A percentile compares a stretch with the other conserved stretches of the same genome.
Evolutionary conservation across 192 early-diverging fungal species (phyloP).

Genomic region (Entomortierella chlamydospora): DNA sequence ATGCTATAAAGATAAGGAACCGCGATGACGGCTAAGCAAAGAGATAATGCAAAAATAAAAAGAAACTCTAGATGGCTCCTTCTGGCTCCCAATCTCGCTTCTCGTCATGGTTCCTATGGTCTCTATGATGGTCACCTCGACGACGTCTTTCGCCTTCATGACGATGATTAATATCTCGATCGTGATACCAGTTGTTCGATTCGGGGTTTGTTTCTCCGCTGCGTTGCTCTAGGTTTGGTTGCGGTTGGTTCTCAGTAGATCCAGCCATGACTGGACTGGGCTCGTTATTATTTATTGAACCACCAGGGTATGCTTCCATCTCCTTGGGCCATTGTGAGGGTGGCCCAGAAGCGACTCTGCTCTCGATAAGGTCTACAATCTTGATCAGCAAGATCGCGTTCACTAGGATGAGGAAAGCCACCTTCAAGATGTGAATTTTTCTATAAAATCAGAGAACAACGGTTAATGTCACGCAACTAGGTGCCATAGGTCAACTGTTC

Average conservation of each 20-base stretch:
- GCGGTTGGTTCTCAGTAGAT: not conserved
- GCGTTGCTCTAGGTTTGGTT: not conserved
- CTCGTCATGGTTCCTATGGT: not conserved
- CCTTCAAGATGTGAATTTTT: constrained; percentile 32
- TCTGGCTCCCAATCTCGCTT: constrained; percentile 6
- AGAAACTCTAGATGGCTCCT: constrained; percentile 6
- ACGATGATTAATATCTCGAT: not conserved
- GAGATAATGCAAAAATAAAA: not conserved
- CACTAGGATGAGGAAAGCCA: constrained; percentile 28
- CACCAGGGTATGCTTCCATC: constrained; percentile 29
- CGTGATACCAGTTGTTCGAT: too few relatives aligned
- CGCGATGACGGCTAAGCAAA: too few relatives aligned
- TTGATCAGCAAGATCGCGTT: constrained; percentile 38
- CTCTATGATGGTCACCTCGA: not conserved
- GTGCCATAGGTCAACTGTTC: too few relatives aligned
- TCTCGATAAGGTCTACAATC: constrained; percentile 12
- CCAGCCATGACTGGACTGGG: not conserved
- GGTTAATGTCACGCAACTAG: too few relatives aligned
- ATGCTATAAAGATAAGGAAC: not conserved
- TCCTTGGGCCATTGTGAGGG: constrained; percentile 20
- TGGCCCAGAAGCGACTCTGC: not conserved
- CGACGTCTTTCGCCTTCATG: not conserved
- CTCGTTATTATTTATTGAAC: constrained; percentile 9
- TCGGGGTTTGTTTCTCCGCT: not conserved
- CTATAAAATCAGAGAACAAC: not conserved